These are phyloP conservation scores for Tricholoma terreum DNA, from an alignment of 768 basidiomycete species.

Conservation along the genomic window DNA sequence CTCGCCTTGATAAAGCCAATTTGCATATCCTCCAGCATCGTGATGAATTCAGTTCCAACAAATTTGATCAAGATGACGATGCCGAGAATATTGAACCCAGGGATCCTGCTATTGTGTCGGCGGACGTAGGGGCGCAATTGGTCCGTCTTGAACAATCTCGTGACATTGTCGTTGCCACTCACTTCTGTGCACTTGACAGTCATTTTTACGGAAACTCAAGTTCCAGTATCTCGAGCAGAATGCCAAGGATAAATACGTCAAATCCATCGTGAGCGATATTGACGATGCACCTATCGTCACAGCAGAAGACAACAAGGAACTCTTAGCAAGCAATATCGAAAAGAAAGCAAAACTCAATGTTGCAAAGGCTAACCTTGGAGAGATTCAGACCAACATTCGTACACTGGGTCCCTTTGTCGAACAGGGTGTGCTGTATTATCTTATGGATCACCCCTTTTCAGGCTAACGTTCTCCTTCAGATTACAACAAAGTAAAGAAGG, in stretches of 20 bases:
- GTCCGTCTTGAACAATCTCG: conserved; percentile 34
- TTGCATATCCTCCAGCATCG: conserved; percentile 37
- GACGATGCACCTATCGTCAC: conserved; percentile 81
- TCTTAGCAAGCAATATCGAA: conserved; percentile 55
- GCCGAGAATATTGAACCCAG: conserved; percentile 35
- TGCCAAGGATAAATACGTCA: conserved; percentile 86
- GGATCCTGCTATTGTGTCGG: conserved; percentile 56
- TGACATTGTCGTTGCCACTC: background rate
- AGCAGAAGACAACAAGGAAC: conserved; percentile 72
- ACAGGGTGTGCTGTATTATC: conserved; percentile 41
- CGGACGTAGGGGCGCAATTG: conserved; percentile 57
- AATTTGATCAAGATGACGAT: conserved; percentile 34
- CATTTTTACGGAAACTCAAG: conserved; percentile 77
- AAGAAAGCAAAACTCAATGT: conserved; percentile 70
- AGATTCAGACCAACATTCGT: conserved; percentile 60
- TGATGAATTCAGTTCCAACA: conserved; percentile 33
- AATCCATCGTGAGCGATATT: conserved; percentile 80
- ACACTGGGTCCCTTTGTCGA: conserved; percentile 67
- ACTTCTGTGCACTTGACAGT: conserved; percentile 31
- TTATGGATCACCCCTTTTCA: background rate
- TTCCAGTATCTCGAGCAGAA: conserved; percentile 89
- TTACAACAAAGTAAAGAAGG: conserved; percentile 51
- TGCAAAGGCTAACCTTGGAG: conserved; percentile 59
- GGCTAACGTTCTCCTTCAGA: conserved; percentile 37
- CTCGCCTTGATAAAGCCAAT: conserved; percentile 32